A percentile compares a stretch with the other conserved stretches of the same genome.
phyloP scores from a whole-genome alignment of 2,329 filamentous ascomycete species.

The Passalora sequoiae region DNA sequence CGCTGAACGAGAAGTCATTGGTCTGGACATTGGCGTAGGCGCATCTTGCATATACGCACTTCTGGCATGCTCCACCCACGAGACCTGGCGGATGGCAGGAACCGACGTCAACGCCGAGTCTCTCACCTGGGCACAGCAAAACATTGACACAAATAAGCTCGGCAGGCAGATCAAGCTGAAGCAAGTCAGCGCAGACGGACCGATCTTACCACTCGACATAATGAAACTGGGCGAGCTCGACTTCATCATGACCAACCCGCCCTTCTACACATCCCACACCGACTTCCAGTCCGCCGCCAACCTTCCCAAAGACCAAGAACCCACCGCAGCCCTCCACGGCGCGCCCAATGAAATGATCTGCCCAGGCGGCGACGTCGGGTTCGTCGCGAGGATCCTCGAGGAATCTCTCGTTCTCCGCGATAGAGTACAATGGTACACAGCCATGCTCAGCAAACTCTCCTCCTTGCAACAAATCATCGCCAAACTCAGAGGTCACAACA shows the following conservation, averaged over 20 bases:
- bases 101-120: slow-evolving; percentile 71
- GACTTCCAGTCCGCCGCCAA: slow-evolving; percentile 60
- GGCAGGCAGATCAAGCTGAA: slow-evolving; percentile 60
- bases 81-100: slow-evolving; percentile 54
- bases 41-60: slow-evolving; percentile 89
- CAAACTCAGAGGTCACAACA: slow-evolving; percentile 50
- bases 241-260: slow-evolving; percentile 91
- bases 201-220: slow-evolving; percentile 60
- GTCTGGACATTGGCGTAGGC: slow-evolving; percentile 66
- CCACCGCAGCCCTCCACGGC: slow-evolving; percentile 64
- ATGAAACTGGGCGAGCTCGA: slow-evolving; percentile 56
- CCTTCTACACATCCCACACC: slow-evolving; percentile 73
- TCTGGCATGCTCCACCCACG: slow-evolving; percentile 64
- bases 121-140: slow-evolving; percentile 59
- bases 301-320: slow-evolving; percentile 30
- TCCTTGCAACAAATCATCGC: slow-evolving; percentile 60
- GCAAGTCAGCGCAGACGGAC: slow-evolving; percentile 48
- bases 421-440: slow-evolving; percentile 78
- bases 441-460: slow-evolving; percentile 78
- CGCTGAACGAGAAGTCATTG: slow-evolving; percentile 53
- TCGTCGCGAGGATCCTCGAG: slow-evolving; percentile 64
- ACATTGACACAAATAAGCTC: slow-evolving; percentile 63
- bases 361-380: slow-evolving; percentile 68
- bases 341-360: slow-evolving; percentile 76
- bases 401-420: slow-evolving; percentile 60